Conservation (phyloP, 257 asterid genomes). For the Solanum piurae region DNA sequence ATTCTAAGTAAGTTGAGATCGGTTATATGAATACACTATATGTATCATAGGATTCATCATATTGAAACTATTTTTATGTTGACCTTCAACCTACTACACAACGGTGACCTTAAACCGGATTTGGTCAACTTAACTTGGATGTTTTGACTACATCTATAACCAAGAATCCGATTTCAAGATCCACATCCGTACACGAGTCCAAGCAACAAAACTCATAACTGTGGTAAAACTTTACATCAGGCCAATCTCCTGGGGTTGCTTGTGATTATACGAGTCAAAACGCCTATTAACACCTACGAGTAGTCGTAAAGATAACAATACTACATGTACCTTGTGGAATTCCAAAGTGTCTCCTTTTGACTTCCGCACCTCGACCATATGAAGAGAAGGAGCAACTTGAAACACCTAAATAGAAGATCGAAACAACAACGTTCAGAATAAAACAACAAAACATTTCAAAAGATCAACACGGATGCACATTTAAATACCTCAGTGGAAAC, state of each 20-base stretch:
- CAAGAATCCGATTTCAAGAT: not conserved
- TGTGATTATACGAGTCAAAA: not conserved
- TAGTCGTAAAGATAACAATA: not conserved
- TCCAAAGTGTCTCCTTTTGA: conserved; percentile 78
- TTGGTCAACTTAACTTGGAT: not conserved
- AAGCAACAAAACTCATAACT: not conserved
- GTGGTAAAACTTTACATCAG: not conserved
- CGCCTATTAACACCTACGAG: not conserved
- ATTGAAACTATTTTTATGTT: not conserved
- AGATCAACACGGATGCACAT: not conserved
- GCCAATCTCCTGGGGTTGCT: not conserved
- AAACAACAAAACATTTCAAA: not conserved
- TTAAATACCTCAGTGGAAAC: conserved; percentile 69
- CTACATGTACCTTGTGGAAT: conserved; percentile 57
- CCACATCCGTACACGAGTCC: not conserved
- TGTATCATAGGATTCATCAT: not conserved
- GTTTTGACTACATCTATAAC: not conserved
- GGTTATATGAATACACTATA: not conserved
- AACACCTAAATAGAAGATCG: conserved; percentile 34
- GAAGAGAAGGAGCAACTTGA: conserved; percentile 70
- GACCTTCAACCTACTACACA: not conserved
- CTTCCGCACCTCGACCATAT: conserved; percentile 71
- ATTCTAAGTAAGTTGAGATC: not conserved
- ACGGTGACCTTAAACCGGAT: not conserved
- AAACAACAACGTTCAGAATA: not conserved